Conservation (phyloP, 2,329 filamentous ascomycete species). For the Phaeophleospora eucalypticola region DNA sequence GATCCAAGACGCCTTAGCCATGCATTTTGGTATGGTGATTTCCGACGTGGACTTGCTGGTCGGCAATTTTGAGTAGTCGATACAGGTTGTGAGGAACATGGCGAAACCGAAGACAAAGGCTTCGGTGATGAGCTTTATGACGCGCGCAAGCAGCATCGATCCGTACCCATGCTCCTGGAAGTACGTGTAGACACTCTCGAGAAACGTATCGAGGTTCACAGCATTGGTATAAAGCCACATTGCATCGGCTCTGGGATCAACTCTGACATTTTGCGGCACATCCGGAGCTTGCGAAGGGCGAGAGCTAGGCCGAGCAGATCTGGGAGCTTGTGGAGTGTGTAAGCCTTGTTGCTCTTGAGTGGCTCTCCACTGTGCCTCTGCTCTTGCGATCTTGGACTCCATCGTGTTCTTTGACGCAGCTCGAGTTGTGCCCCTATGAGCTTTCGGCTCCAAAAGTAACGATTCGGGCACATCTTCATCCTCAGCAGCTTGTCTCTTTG, state of each 20-base stretch:
- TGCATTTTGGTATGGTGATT: conserved; percentile 70
- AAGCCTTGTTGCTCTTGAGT: conserved; percentile 45
- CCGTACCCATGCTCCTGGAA: conserved; percentile 78
- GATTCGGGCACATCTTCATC: conserved; percentile 63
- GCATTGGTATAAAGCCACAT: conserved; percentile 94
- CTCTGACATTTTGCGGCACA: conserved; percentile 27
- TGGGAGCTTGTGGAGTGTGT: conserved; percentile 26
- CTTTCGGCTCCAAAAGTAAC: conserved; percentile 54
- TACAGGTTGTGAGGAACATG: conserved; percentile 79
- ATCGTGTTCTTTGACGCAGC: conserved; percentile 5
- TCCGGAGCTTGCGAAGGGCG: conserved; percentile 14
- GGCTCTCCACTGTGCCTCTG: conserved; percentile 50
- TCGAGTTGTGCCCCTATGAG: conserved; percentile 18
- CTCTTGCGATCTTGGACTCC: conserved; percentile 15
- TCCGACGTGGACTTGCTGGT: conserved; percentile 59
- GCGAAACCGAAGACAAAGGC: conserved; percentile 78
- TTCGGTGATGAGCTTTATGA: conserved; percentile 72
- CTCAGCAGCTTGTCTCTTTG: conserved; percentile 39
- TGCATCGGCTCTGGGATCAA: conserved; percentile 68
- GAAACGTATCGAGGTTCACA: conserved; percentile 81
- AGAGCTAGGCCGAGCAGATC: conserved; percentile 13
- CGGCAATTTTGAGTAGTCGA: conserved; percentile 72
- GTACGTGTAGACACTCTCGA: conserved; percentile 81
- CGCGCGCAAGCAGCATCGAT: conserved; percentile 72
- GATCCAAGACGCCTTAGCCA: conserved; percentile 64